These are phyloP conservation scores for Trametes versicolor DNA, from an alignment of 1,284 basidiomycete genomes.

Conservation along the genomic window DNA sequence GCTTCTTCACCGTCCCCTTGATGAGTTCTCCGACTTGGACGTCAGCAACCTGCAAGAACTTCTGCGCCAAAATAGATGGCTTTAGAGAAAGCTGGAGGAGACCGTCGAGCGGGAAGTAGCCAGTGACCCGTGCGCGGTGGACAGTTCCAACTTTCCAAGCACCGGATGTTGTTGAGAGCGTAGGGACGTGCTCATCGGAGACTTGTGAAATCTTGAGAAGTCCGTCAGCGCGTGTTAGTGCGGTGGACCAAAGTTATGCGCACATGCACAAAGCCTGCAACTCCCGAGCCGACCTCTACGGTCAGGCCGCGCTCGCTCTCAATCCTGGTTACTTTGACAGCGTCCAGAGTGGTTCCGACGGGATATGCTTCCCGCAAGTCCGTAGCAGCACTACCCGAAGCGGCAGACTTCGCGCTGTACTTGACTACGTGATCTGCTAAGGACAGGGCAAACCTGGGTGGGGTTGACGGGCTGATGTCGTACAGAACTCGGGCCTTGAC, in stretches of 20 bases:
- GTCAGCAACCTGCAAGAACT: slow-evolving; percentile 88
- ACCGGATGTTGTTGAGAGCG: slow-evolving; percentile 75
- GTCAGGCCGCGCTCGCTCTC: slow-evolving; percentile 87
- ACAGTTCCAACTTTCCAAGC: slow-evolving; percentile 83
- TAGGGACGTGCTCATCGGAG: slow-evolving; percentile 89
- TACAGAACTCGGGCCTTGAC: slow-evolving; percentile 91
- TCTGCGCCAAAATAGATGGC: slow-evolving; percentile 85
- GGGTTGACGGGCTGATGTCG: slow-evolving; percentile 73
- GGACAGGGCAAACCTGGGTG: slow-evolving; percentile 85
- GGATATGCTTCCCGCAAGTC: slow-evolving; percentile 62
- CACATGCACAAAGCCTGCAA: slow-evolving; percentile 90
- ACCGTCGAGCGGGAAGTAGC: slow-evolving; percentile 90
- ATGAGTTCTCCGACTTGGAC: slow-evolving; percentile 86
- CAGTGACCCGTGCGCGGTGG: slow-evolving; percentile 91
- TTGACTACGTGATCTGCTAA: slow-evolving; percentile 78
- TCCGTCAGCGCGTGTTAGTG: not conserved
- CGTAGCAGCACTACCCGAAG: slow-evolving; percentile 49
- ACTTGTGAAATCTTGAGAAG: slow-evolving; percentile 89
- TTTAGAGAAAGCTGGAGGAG: slow-evolving; percentile 89
- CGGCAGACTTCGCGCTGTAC: slow-evolving; percentile 53
- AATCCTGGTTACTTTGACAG: slow-evolving; percentile 77
- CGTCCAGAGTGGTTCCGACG: slow-evolving; percentile 77
- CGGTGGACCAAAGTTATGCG: slow-evolving; percentile 41
- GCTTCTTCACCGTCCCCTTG: slow-evolving; percentile 86
- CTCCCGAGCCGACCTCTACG: slow-evolving; percentile 68